A percentile compares a stretch with the other conserved stretches of the same genome.
These are phyloP conservation scores for Hevea brasiliensis DNA, from an alignment of 345 rosid species.

Conservation along the genomic window DNA sequence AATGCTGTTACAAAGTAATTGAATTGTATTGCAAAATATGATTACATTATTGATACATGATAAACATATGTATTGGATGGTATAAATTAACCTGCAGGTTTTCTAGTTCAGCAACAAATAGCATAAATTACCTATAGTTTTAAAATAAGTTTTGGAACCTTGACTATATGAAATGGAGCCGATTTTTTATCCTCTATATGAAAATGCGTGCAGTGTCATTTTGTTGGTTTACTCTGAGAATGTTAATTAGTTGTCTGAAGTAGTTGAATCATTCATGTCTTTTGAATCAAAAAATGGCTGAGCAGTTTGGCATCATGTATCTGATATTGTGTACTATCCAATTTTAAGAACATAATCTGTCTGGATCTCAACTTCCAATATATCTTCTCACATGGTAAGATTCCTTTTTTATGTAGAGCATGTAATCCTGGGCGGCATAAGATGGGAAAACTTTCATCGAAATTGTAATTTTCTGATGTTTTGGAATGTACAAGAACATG, in stretches of 20 bases:
- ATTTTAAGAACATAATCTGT: neutral
- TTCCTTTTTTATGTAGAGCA: neutral
- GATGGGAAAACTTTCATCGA: neutral
- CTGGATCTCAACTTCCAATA: neutral
- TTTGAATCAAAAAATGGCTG: neutral
- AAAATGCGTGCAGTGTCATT: too few relatives aligned
- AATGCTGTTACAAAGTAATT: neutral
- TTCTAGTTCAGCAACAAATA: too few relatives aligned
- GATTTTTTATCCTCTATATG: too few relatives aligned
- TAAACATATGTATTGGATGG: neutral
- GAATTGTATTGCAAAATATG: neutral
- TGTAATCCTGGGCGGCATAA: neutral
- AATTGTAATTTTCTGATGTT: neutral
- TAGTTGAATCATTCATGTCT: neutral
- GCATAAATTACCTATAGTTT: too few relatives aligned
- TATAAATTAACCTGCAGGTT: neutral
- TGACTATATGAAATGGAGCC: too few relatives aligned
- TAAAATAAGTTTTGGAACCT: too few relatives aligned
- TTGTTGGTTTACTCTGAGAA: too few relatives aligned
- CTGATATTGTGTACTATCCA: too few relatives aligned
- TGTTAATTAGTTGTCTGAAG: neutral
- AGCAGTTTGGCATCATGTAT: neutral
- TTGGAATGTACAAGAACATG: neutral
- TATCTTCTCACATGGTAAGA: neutral
- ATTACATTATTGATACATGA: neutral